Evolutionary conservation across 2,329 filamentous ascomycete genomes (phyloP).

Genomic region (Fusarium torreyae): DNA sequence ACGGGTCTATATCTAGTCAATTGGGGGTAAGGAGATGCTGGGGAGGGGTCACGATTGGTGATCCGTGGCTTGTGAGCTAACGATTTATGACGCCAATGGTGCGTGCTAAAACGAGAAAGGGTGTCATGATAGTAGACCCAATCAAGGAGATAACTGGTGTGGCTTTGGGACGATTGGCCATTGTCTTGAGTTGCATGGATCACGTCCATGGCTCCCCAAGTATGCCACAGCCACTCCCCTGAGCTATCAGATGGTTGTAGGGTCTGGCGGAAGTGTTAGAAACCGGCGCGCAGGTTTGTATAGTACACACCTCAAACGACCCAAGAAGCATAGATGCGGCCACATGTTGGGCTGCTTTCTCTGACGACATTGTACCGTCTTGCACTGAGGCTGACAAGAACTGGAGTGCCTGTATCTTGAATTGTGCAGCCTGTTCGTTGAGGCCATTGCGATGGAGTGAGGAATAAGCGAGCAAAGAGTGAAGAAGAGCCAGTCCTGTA

Average conservation of each 20-base stretch:
- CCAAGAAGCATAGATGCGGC: constrained; percentile 43
- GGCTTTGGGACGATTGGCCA: background rate
- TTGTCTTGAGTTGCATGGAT: constrained; percentile 25
- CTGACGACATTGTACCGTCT: background rate
- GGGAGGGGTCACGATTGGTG: background rate
- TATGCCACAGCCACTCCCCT: constrained; percentile 42
- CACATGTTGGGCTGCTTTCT: constrained; percentile 35
- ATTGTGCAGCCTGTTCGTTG: constrained; percentile 13
- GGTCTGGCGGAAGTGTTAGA: constrained; percentile 17
- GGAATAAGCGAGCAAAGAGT: constrained; percentile 37
- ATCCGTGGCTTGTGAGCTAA: background rate
- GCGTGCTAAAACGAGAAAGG: constrained; percentile 38
- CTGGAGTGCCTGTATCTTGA: constrained; percentile 39
- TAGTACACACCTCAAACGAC: constrained; percentile 37
- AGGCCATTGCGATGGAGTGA: constrained; percentile 31
- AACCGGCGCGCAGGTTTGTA: accelerated
- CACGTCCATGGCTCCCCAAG: constrained; percentile 38
- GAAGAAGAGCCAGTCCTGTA: constrained; percentile 29
- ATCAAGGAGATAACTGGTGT: constrained; percentile 26
- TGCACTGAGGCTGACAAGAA: constrained; percentile 13
- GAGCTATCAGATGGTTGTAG: constrained; percentile 32
- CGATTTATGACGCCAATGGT: constrained; percentile 34
- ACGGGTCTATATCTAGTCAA: constrained; percentile 21
- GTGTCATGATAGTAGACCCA: constrained; percentile 44
- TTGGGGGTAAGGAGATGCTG: background rate